Evolutionary conservation across 2,329 filamentous ascomycete genomes (phyloP).

Genomic region (Aureobasidium mangrovei): DNA sequence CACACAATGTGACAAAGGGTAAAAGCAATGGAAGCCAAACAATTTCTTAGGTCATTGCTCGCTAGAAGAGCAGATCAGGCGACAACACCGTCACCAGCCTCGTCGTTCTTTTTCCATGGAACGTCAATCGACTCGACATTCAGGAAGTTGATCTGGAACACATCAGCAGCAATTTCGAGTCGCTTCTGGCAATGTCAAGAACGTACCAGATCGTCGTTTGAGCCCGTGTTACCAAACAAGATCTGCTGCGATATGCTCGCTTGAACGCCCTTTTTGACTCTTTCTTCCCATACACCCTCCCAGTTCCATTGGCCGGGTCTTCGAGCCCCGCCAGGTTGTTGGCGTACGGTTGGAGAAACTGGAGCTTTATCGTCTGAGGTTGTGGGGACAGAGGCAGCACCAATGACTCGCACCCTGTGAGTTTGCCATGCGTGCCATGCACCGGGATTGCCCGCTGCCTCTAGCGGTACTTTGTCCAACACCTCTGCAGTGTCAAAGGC

Average conservation of each 20-base stretch:
- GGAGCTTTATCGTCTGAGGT: conserved; percentile 16
- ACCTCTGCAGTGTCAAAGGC: conserved; percentile 71
- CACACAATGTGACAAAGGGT: background rate
- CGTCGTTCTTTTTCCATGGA: conserved; percentile 9
- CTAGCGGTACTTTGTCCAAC: conserved; percentile 68
- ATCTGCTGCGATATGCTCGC: conserved; percentile 70
- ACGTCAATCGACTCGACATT: conserved; percentile 16
- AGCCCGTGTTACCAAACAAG: conserved; percentile 59
- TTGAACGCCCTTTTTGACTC: conserved; percentile 70
- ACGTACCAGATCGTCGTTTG: conserved; percentile 63
- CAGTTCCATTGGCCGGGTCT: conserved; percentile 88
- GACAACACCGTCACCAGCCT: background rate
- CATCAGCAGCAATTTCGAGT: background rate
- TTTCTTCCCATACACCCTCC: conserved; percentile 92
- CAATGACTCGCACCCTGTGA: conserved; percentile 45
- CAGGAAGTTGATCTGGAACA: conserved; percentile 19
- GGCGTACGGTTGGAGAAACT: conserved; percentile 20
- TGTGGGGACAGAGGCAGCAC: conserved; percentile 12
- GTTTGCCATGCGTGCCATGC: conserved; percentile 92
- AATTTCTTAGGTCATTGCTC: background rate
- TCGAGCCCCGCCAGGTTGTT: conserved; percentile 38
- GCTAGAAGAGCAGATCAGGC: background rate
- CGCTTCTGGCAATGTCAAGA: background rate
- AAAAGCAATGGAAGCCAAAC: background rate
- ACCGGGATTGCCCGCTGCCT: conserved; percentile 78